Evolutionary conservation across 306 rosid genomes (phyloP).

Genomic region (Prunus salicina): DNA sequence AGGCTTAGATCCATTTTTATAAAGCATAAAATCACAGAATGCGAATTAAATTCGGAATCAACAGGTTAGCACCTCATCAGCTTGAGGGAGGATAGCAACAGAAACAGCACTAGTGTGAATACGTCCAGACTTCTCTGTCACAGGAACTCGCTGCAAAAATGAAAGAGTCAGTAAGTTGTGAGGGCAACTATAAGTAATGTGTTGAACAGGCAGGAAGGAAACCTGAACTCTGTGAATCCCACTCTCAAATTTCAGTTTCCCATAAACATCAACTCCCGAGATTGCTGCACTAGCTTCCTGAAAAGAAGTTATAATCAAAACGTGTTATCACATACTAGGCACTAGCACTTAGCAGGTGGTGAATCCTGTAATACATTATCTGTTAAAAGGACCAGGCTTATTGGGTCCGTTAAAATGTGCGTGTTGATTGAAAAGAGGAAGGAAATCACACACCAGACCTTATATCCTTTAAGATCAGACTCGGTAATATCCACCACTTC

Average conservation of each 20-base stretch:
- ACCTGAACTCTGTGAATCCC: conserved; percentile 98
- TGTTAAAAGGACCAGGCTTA: background rate
- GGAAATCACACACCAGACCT: conserved; percentile 40
- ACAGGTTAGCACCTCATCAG: conserved; percentile 63
- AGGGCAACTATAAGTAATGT: conserved; percentile 10
- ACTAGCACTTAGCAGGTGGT: background rate
- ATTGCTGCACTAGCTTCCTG: conserved; percentile 93
- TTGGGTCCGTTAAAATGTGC: background rate
- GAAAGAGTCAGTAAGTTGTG: conserved; percentile 16
- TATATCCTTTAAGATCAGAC: conserved; percentile 77
- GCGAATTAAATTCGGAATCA: background rate
- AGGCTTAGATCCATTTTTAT: too few relatives aligned
- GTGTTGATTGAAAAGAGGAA: conserved; percentile 1
- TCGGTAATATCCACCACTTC: conserved; percentile 72
- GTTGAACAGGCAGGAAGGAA: conserved; percentile 21
- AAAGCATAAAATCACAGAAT: too few relatives aligned
- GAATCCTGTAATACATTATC: background rate
- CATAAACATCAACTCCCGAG: conserved; percentile 66
- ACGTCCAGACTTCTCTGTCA: conserved; percentile 88
- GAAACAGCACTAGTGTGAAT: conserved; percentile 94
- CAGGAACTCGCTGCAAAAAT: conserved; percentile 73
- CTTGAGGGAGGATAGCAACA: conserved; percentile 95
- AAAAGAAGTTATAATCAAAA: conserved; percentile 7
- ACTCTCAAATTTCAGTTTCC: conserved; percentile 92
- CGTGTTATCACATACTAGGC: background rate